These are phyloP conservation scores for Leccinum griseonigrum DNA, from an alignment of 1,284 basidiomycete species.

Conservation along the genomic window DNA sequence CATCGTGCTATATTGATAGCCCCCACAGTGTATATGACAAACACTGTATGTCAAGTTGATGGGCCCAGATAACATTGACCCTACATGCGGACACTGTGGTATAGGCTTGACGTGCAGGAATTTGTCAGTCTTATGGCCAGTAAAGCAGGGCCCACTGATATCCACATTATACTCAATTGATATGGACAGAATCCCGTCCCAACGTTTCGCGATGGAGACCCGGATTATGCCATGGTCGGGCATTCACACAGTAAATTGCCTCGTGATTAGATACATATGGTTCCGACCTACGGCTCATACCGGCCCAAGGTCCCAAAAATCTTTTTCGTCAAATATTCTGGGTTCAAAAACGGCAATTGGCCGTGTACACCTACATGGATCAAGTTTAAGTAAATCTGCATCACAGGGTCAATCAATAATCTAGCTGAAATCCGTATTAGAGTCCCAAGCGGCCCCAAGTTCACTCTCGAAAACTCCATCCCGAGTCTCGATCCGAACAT, in stretches of 20 bases:
- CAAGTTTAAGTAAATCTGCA: background rate
- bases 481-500: slow-evolving; percentile 9
- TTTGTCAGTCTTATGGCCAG: background rate
- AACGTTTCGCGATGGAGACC: background rate
- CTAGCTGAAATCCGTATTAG: background rate
- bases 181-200: background rate
- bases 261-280: background rate
- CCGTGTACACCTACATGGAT: slow-evolving; percentile 2
- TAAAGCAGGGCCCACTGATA: background rate
- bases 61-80: background rate
- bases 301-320: background rate
- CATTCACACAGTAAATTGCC: background rate
- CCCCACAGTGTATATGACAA: background rate
- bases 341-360: background rate
- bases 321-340: background rate
- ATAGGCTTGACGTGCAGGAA: background rate
- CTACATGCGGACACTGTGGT: background rate
- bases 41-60: background rate
- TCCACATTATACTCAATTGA: background rate
- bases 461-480: background rate
- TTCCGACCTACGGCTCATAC: background rate
- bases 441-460: slow-evolving; percentile 3
- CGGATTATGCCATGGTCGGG: background rate
- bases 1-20: background rate
- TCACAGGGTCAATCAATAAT: background rate